phyloP scores from a whole-genome alignment of 1,139 yeast genomes.

The Geotrichum cucujoidarum region DNA sequence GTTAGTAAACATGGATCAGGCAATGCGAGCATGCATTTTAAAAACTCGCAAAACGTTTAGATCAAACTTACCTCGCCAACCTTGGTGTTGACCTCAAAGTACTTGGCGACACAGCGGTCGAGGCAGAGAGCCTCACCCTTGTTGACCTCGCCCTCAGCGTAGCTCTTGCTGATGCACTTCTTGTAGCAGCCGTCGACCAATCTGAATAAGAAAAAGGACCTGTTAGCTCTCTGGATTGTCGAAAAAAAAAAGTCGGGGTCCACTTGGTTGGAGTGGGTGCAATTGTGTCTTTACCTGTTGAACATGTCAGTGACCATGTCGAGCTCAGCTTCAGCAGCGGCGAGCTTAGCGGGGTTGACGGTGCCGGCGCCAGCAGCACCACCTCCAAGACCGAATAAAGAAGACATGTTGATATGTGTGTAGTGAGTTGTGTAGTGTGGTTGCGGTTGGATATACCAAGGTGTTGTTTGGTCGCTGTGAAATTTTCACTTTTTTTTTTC shows the following conservation, averaged over 20 bases:
- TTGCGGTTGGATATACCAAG: not conserved
- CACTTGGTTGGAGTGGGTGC: not conserved
- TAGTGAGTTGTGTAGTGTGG: not conserved
- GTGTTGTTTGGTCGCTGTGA: no score
- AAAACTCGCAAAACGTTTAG: not conserved
- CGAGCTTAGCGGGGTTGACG: slow-evolving; percentile 42
- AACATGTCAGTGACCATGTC: slow-evolving; percentile 98
- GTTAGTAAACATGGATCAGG: slow-evolving; percentile 16
- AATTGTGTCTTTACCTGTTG: slow-evolving; percentile 42
- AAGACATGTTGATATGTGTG: slow-evolving; percentile 42
- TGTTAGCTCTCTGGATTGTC: no score
- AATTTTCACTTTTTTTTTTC: no score
- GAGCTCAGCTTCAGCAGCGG: slow-evolving; percentile 83
- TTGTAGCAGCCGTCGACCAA: slow-evolving; percentile 76
- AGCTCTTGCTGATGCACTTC: slow-evolving; percentile 72
- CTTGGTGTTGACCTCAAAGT: slow-evolving; percentile 91
- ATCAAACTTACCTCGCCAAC: slow-evolving; percentile 65
- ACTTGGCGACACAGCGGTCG: slow-evolving; percentile 96
- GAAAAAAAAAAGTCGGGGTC: no score
- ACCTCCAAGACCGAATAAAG: slow-evolving; percentile 85
- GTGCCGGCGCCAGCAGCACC: slow-evolving; percentile 32
- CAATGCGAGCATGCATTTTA: no score
- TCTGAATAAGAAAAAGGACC: no score
- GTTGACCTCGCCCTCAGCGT: slow-evolving; percentile 71
- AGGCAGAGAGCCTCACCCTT: slow-evolving; percentile 86